Conservation (phyloP, 805 yeast genomes). For the Wickerhamiella azyma region DNA sequence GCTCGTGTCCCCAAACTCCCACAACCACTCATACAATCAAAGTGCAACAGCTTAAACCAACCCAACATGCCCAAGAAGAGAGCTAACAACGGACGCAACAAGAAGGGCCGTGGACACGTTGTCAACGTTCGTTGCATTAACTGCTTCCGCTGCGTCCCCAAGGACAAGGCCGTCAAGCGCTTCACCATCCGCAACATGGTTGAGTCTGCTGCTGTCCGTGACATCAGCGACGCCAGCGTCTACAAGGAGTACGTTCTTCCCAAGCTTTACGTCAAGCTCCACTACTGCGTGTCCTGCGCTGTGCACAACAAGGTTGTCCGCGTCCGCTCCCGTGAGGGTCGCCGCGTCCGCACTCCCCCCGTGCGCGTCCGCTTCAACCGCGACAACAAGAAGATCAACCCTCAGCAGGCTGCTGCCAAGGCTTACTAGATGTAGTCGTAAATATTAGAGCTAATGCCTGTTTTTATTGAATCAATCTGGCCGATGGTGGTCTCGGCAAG, state of each 20-base stretch:
- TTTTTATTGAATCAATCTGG: not conserved
- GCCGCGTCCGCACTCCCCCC: slow-evolving; percentile 98
- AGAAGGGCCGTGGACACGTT: slow-evolving; percentile 99
- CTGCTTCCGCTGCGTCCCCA: slow-evolving; percentile 99
- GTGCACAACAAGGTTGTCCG: slow-evolving; percentile 99
- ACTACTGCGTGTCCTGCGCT: slow-evolving; percentile 99
- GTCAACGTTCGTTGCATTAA: slow-evolving; percentile 99
- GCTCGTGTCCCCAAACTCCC: not conserved
- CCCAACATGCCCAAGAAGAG: slow-evolving; percentile 95
- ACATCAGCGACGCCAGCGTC: slow-evolving; percentile 97
- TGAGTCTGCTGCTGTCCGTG: slow-evolving; percentile 99
- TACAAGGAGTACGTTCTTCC: slow-evolving; percentile 99
- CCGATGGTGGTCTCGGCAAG: too few species aligned
- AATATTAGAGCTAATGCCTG: not conserved
- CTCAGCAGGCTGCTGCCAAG: slow-evolving; percentile 74
- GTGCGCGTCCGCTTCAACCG: slow-evolving; percentile 96
- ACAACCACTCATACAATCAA: not conserved
- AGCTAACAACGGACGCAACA: slow-evolving; percentile 99
- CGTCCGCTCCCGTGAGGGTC: slow-evolving; percentile 98
- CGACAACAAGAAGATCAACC: slow-evolving; percentile 85
- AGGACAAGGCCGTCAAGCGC: slow-evolving; percentile 99
- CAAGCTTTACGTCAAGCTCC: slow-evolving; percentile 98
- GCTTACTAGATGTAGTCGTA: slow-evolving; percentile 5
- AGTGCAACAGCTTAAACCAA: not conserved
- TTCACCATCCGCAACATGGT: slow-evolving; percentile 99